Percentiles rank a stretch among this genome's conserved stretches.
phyloP scores from a whole-genome alignment of 352 stramenopile genomes.

The Phytophthora rubi region DNA sequence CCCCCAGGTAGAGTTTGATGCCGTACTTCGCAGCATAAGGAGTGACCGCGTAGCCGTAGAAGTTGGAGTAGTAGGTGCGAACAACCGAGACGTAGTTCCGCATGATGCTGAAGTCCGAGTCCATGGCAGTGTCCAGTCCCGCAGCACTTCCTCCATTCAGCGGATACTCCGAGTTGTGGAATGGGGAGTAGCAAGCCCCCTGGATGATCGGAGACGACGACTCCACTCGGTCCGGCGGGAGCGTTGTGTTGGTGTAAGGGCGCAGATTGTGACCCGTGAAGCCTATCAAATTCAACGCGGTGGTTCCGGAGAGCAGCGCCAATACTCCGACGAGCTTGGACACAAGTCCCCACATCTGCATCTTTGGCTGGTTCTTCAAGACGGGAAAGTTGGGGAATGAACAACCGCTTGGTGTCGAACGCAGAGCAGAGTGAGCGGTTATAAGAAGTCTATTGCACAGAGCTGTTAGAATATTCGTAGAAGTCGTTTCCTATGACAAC shows the following conservation, averaged over 20 bases:
- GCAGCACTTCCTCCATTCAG: slow-evolving; percentile 41
- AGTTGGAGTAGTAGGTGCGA: slow-evolving; percentile 84
- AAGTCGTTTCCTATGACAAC: slow-evolving; percentile 19
- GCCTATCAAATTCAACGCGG: slow-evolving; percentile 30
- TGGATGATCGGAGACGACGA: slow-evolving; percentile 32
- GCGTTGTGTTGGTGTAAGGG: slow-evolving; percentile 15
- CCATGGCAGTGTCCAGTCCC: slow-evolving; percentile 58
- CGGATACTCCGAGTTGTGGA: slow-evolving; percentile 79
- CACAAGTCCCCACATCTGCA: slow-evolving; percentile 22
- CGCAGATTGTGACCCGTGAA: slow-evolving; percentile 26
- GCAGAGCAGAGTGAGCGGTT: slow-evolving; percentile 18
- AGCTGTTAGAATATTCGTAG: slow-evolving; percentile 30
- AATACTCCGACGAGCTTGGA: slow-evolving; percentile 15
- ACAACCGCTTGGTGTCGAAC: slow-evolving; percentile 1
- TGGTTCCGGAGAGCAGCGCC: slow-evolving; percentile 12
- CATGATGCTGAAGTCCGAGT: slow-evolving; percentile 75
- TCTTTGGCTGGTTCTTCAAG: slow-evolving; percentile 1
- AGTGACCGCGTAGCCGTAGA: slow-evolving; percentile 58
- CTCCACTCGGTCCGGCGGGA: slow-evolving; percentile 11
- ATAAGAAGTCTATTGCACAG: slow-evolving; percentile 10
- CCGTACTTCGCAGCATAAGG: slow-evolving; percentile 47
- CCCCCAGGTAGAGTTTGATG: slow-evolving; percentile 71
- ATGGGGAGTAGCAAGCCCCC: slow-evolving; percentile 77
- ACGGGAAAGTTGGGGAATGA: slow-evolving; percentile 23
- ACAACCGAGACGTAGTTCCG: slow-evolving; percentile 61